Conservation (phyloP, 495 filamentous ascomycete species). For the Penicillium coffeae region DNA sequence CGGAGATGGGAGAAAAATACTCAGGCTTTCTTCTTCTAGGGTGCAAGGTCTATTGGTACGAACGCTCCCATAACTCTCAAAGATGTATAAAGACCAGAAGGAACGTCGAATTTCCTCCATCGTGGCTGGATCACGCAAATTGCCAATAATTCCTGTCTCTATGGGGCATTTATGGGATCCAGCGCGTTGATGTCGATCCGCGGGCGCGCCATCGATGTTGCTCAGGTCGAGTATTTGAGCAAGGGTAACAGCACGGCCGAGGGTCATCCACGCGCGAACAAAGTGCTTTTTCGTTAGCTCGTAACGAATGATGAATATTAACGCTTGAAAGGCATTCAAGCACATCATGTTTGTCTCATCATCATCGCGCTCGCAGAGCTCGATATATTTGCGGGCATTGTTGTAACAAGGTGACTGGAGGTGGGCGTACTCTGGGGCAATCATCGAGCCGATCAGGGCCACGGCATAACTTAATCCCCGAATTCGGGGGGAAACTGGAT, state of each 20-base stretch:
- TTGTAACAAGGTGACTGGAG: conserved; percentile 9
- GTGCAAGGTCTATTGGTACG: conserved; percentile 1
- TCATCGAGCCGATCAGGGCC: conserved; percentile 10
- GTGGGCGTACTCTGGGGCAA: conserved; percentile 7
- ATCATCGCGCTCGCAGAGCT: conserved; percentile 9
- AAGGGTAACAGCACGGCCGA: conserved; percentile 11
- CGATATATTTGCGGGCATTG: conserved; percentile 10
- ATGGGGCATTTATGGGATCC: not conserved
- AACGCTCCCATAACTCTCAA: conserved; percentile 5
- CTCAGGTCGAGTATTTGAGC: conserved; percentile 6
- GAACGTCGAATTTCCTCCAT: conserved; percentile 9
- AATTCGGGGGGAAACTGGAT: conserved; percentile 3
- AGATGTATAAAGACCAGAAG: conserved; percentile 11
- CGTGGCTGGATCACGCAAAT: not conserved
- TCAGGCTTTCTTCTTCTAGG: conserved; percentile 1
- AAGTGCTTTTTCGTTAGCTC: conserved; percentile 14
- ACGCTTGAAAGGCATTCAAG: conserved; percentile 12
- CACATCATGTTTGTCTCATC: conserved; percentile 6
- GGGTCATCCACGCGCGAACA: conserved; percentile 18
- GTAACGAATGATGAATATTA: conserved; percentile 14
- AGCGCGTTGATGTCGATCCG: not conserved
- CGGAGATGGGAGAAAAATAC: not conserved
- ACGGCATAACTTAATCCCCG: conserved; percentile 11
- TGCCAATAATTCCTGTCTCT: not conserved
- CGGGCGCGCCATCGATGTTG: conserved; percentile 1